Conservation (phyloP, 2,329 filamentous ascomycete genomes). For the Claviceps monticola region DNA sequence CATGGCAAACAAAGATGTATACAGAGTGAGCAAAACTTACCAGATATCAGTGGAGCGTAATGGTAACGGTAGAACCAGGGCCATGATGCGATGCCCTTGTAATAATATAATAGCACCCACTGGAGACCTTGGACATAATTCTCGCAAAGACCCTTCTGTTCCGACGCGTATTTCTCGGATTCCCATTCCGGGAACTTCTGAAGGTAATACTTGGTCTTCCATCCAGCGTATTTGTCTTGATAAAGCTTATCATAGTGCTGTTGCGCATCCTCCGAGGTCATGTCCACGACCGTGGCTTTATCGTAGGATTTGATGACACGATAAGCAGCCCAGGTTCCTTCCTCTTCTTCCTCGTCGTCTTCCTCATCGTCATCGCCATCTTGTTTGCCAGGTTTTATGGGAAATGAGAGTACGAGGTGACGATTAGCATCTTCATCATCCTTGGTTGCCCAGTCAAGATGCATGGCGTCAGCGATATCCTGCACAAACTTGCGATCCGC, state of each 20-base stretch:
- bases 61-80: constrained; percentile 97
- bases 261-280: constrained; percentile 66
- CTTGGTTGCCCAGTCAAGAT: constrained; percentile 42
- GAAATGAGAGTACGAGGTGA: constrained; percentile 37
- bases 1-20: background rate
- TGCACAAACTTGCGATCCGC: constrained; percentile 89
- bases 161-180: constrained; percentile 57
- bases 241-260: constrained; percentile 72
- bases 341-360: constrained; percentile 39
- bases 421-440: constrained; percentile 42
- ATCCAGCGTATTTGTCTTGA: constrained; percentile 74
- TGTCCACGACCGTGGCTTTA: constrained; percentile 71
- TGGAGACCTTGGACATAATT: constrained; percentile 97
- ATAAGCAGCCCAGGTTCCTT: constrained; percentile 72
- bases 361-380: constrained; percentile 30
- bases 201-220: constrained; percentile 91
- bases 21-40: constrained; percentile 25
- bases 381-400: constrained; percentile 38
- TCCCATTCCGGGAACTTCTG: constrained; percentile 83
- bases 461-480: constrained; percentile 56
- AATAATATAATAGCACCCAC: constrained; percentile 98
- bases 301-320: constrained; percentile 85
- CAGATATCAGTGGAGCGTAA: constrained; percentile 92
- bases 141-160: constrained; percentile 71
- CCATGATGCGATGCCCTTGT: constrained; percentile 93